Percentiles rank a stretch among this genome's conserved stretches.
Evolutionary conservation across 2,329 filamentous ascomycete species (phyloP).

Genomic region (Calonectria hawksworthii): DNA sequence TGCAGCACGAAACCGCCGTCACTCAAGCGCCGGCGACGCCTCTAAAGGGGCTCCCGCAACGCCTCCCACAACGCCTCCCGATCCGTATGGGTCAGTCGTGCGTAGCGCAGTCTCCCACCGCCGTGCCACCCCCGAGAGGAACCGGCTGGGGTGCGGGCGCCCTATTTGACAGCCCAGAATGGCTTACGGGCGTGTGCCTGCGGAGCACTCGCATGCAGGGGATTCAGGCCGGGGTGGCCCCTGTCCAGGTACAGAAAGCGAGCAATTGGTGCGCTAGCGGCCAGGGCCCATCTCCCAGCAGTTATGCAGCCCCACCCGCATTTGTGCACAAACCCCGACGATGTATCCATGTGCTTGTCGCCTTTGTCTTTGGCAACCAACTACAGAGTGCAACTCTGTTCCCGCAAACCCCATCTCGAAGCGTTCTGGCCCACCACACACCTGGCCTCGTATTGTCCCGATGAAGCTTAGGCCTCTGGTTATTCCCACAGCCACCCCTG

Average conservation of each 20-base stretch:
- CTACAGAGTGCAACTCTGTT: neutral
- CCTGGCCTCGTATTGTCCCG: conserved; percentile 17
- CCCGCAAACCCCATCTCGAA: neutral
- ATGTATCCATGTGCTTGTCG: neutral
- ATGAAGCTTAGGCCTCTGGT: conserved; percentile 6
- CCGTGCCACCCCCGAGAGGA: neutral
- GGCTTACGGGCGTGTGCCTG: neutral
- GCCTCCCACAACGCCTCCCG: neutral
- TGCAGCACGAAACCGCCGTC: neutral
- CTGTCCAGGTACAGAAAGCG: conserved; percentile 8
- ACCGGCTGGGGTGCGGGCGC: neutral
- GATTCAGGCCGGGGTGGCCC: conserved; percentile 3
- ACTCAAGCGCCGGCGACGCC: neutral
- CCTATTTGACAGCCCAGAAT: neutral
- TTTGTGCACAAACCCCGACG: neutral
- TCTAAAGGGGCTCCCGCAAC: neutral
- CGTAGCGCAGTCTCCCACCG: neutral
- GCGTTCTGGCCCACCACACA: neutral
- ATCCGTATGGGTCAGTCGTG: neutral
- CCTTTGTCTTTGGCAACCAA: neutral
- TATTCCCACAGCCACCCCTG: neutral
- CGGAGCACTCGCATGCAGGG: conserved; percentile 13
- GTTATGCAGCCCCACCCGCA: neutral
- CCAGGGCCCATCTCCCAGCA: neutral
- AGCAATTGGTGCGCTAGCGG: conserved; percentile 14